Evolutionary conservation across 768 basidiomycete species (phyloP).

Genomic region (Suillus brevipes): DNA sequence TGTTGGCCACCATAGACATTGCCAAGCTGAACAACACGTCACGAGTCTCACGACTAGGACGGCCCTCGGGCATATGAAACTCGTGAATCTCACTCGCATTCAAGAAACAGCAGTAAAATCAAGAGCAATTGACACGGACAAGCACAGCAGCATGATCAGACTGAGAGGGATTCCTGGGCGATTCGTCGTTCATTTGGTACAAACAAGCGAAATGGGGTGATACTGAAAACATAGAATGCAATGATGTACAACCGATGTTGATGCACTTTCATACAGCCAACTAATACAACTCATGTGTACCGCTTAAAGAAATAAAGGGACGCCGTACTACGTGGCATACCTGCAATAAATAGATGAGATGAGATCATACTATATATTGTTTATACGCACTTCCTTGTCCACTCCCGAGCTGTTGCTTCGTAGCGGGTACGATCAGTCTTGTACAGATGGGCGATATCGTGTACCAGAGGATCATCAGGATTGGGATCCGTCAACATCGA

Average conservation of each 20-base stretch:
- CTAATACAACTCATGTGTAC: constrained; percentile 31
- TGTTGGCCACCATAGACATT: not conserved
- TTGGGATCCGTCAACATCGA: constrained; percentile 99
- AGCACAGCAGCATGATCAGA: not conserved
- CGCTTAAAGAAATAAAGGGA: constrained; percentile 20
- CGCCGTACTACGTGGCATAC: constrained; percentile 54
- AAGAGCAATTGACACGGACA: not conserved
- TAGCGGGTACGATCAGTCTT: constrained; percentile 98
- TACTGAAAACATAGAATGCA: constrained; percentile 36
- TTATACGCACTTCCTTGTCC: constrained; percentile 92
- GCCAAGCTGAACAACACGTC: not conserved
- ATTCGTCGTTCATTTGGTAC: constrained; percentile 3
- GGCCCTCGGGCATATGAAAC: not conserved
- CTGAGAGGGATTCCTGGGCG: not conserved
- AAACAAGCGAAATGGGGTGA: constrained; percentile 21
- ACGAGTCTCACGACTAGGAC: not conserved
- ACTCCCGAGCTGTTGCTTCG: constrained; percentile 97
- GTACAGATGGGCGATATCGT: constrained; percentile 98
- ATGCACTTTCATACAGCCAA: constrained; percentile 34
- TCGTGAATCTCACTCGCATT: not conserved
- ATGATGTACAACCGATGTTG: constrained; percentile 29
- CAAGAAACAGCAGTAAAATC: not conserved
- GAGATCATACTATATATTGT: not conserved
- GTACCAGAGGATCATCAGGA: constrained; percentile 97
- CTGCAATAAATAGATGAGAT: constrained; percentile 22